Evolutionary conservation across 73 alveolate genomes (phyloP).

Genomic region (Tetrahymena elliotti): DNA sequence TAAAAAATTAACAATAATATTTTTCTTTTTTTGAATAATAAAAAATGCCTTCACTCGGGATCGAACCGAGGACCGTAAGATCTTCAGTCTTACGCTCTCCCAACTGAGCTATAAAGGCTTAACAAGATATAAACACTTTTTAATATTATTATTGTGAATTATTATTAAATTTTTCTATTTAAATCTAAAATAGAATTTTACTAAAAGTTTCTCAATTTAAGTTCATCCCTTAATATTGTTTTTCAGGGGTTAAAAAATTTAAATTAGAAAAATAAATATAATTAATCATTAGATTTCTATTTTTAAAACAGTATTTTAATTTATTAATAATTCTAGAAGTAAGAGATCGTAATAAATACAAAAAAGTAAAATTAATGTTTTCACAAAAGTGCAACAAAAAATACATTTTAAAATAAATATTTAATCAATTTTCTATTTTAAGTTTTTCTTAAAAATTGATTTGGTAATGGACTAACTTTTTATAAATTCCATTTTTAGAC

Average conservation of each 20-base stretch:
- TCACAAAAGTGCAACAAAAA: no score
- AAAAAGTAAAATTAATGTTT: no score
- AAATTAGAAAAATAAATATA: no score
- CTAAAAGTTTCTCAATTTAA: no score
- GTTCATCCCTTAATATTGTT: no score
- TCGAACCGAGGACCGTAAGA: conserved; percentile 3
- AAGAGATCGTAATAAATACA: no score
- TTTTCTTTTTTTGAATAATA: neutral
- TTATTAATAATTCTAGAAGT: no score
- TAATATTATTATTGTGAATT: neutral
- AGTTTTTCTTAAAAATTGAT: neutral
- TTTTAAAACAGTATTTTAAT: no score
- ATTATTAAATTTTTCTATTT: neutral
- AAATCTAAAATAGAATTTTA: neutral
- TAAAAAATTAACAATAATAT: no score
- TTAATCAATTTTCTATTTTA: neutral
- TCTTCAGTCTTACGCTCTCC: conserved; percentile 1
- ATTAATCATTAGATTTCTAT: no score
- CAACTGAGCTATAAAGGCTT: neutral
- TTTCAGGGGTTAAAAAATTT: no score
- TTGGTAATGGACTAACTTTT: conserved; percentile 16
- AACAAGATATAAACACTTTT: neutral
- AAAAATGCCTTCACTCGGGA: conserved; percentile 2
- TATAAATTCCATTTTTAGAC: conserved; percentile 19
- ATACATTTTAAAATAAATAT: no score